Percentiles rank a stretch among this genome's conserved stretches.
Evolutionary conservation across 1,284 basidiomycete species (phyloP).

Genomic region (Hemileia vastatrix): DNA sequence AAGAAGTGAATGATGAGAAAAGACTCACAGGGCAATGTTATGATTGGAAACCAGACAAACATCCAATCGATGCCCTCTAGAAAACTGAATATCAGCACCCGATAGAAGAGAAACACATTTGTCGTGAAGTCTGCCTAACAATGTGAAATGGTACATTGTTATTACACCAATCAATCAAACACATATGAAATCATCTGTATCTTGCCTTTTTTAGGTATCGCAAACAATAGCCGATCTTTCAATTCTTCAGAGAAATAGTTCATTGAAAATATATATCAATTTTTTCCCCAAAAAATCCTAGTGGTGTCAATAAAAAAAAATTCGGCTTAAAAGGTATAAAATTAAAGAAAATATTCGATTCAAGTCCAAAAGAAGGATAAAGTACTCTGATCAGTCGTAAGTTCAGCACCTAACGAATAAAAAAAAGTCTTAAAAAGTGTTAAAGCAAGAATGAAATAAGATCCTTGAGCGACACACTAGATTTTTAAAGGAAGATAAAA

Average conservation of each 20-base stretch:
- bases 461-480: no score
- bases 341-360: no score
- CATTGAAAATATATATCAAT: no score
- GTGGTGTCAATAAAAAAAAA: no score
- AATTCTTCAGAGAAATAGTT: constrained; percentile 52
- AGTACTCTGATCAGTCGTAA: no score
- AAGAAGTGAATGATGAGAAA: background rate
- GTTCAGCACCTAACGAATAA: no score
- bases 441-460: no score
- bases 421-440: no score
- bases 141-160: constrained; percentile 4
- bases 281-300: no score
- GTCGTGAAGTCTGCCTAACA: constrained; percentile 75
- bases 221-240: constrained; percentile 71
- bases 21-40: constrained; percentile 71
- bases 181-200: constrained; percentile 1
- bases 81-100: constrained; percentile 94
- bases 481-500: no score
- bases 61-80: constrained; percentile 75
- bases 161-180: background rate
- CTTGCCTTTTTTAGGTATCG: constrained; percentile 93
- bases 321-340: no score
- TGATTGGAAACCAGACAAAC: constrained; percentile 87
- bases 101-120: constrained; percentile 78
- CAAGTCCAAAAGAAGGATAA: no score